A percentile compares a stretch with the other conserved stretches of the same genome.
Evolutionary conservation across 2,329 filamentous ascomycete genomes (phyloP).

Genomic region (Ophidiomyces ophidiicola): DNA sequence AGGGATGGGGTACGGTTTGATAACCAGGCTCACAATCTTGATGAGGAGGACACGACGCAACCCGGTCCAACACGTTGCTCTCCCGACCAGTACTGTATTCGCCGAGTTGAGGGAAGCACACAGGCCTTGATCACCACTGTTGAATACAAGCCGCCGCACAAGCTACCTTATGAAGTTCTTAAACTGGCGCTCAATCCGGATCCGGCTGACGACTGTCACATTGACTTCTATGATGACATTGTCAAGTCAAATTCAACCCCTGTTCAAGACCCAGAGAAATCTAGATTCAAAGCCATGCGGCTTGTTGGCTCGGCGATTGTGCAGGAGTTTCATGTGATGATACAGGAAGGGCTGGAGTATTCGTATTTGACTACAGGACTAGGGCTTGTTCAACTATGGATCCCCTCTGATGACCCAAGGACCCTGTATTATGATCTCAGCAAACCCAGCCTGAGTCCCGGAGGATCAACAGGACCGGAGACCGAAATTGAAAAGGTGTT

Average conservation of each 20-base stretch:
- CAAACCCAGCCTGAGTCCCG: constrained; percentile 19
- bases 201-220: constrained; percentile 12
- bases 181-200: no score
- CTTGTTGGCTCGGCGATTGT: constrained; percentile 17
- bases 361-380: constrained; percentile 21
- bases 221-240: constrained; percentile 16
- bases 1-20: constrained; percentile 17
- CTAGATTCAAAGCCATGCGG: constrained; percentile 19
- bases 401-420: constrained; percentile 18
- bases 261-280: constrained; percentile 15
- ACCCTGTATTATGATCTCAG: constrained; percentile 21
- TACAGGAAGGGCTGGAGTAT: constrained; percentile 21
- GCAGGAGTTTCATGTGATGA: constrained; percentile 24
- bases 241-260: constrained; percentile 11
- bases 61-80: constrained; percentile 9
- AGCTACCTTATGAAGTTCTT: constrained; percentile 14
- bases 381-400: constrained; percentile 15
- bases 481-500: constrained; percentile 18
- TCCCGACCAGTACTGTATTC: constrained; percentile 20
- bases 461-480: constrained; percentile 5
- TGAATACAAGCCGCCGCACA: constrained; percentile 21
- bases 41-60: constrained; percentile 10
- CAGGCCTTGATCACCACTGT: constrained; percentile 7
- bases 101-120: constrained; percentile 9
- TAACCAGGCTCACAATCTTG: constrained; percentile 15